Conservation (phyloP, 371 early-diverging fungal species). For the Syncephalis plumigaleata region DNA sequence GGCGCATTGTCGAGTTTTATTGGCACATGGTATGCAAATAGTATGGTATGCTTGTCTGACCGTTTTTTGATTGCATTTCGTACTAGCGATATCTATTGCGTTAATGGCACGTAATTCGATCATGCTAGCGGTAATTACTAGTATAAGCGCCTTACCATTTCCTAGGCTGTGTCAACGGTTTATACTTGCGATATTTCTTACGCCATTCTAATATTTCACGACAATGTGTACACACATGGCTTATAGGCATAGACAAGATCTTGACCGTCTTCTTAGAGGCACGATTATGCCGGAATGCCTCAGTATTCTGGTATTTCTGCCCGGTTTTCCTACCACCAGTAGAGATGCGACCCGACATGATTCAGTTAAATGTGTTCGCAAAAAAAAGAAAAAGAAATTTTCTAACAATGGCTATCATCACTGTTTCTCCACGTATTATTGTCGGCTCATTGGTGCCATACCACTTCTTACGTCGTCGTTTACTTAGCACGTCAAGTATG, state of each 20-base stretch:
- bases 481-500: no score
- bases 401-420: no score
- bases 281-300: conserved; percentile 76
- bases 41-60: conserved; percentile 93
- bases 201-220: conserved; percentile 78
- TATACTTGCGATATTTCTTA: conserved; percentile 91
- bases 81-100: conserved; percentile 12
- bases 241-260: conserved; percentile 65
- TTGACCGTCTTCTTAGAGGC: conserved; percentile 55
- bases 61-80: conserved; percentile 60
- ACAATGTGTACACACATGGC: conserved; percentile 80
- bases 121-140: conserved; percentile 7
- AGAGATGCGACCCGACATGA: neutral
- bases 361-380: no score
- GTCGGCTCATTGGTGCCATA: no score
- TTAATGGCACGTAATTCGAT: neutral
- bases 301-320: conserved; percentile 80
- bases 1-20: conserved; percentile 67
- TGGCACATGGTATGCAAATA: conserved; percentile 75
- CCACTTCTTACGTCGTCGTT: no score
- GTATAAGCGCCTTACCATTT: conserved; percentile 43
- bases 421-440: no score
- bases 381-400: no score
- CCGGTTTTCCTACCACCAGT: conserved; percentile 35
- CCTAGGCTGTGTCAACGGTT: conserved; percentile 79